Base-by-base conservation (phyloP, 352 stramenopile species). In the Pythium brassicae region DNA sequence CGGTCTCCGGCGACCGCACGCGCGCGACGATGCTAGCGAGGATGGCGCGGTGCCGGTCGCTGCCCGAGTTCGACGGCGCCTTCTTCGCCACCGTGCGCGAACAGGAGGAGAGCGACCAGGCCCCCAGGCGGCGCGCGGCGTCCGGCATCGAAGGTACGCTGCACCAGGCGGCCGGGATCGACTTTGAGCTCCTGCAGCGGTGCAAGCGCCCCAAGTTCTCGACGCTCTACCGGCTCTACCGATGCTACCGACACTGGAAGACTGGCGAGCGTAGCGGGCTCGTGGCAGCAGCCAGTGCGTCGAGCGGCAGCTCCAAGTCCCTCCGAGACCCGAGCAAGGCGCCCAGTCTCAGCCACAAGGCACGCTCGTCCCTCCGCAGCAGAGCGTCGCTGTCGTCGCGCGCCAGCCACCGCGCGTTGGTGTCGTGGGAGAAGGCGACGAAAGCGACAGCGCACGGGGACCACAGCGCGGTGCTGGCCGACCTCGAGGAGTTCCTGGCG, bases 121-220 rank as follows among this genome's bases (percentile, higher is more conserved):
- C 17, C 12, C 39, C 20, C 7, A 43, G 22, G 3, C 55, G 53
- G 14, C 56, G 57, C 19, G 50, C 50, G 2, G 34, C 58, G 8
- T 57, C 39, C 2, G 65, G 61, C 1, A 71, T 76, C 17, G 64
- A 74, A 50, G 66, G 58, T n/a, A 60, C 59, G 2, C 47, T 72
- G n/a, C 59, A 66, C 0, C 54, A 59, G 0, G 40, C 55, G 4
- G 35, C 50, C 5, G 70, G 65, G 4, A 74, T 89, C 22, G 70
- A 83, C 34, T 89, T 86, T 43, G 75, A 89, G 42, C 70, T 83
- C 3, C 57, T 89, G 4, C 74, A 87, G 45, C 63, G 67, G 0
- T 83, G 62, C 22, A 69, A 83, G 29, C 69, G 70, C 0, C 75
- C 73, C 0, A 69, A 87, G 20, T 76, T 83, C 27, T 74, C 71